Evolutionary conservation across 208 protist species (phyloP).

Genomic region (Crithidia sp.): DNA sequence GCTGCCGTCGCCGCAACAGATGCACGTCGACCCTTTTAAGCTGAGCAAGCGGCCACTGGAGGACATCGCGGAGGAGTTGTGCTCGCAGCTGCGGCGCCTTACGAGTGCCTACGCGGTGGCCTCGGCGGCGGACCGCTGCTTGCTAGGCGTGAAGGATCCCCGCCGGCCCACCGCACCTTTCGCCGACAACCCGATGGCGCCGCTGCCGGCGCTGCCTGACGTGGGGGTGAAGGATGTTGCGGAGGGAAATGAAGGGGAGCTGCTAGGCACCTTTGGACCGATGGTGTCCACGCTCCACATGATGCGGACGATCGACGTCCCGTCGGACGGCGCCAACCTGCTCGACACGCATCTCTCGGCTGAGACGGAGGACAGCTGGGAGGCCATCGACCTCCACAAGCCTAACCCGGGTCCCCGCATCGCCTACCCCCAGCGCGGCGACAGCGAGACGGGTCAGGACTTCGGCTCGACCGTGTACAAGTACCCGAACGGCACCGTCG

Average conservation of each 20-base stretch:
- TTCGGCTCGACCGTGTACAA: constrained; percentile 28
- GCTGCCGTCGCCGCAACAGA: constrained; percentile 6
- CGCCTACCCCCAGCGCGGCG: constrained; percentile 11
- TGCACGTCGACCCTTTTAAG: constrained; percentile 43
- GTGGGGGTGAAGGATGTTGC: neutral
- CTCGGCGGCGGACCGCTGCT: constrained; percentile 28
- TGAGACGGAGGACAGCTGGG: constrained; percentile 20
- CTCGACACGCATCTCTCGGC: neutral
- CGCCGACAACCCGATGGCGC: neutral
- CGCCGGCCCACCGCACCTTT: neutral
- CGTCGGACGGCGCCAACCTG: constrained; percentile 2
- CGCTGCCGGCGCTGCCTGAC: neutral
- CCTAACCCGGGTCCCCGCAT: constrained; percentile 30
- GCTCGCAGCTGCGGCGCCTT: constrained; percentile 36
- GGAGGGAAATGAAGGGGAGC: neutral
- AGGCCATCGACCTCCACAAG: constrained; percentile 19
- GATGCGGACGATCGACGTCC: neutral
- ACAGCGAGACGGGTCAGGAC: constrained; percentile 1
- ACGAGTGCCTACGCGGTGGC: constrained; percentile 24
- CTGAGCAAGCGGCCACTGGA: constrained; percentile 48
- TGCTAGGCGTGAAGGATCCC: constrained; percentile 14
- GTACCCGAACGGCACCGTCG: constrained; percentile 35
- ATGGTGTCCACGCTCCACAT: constrained; percentile 29
- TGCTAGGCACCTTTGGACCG: constrained; percentile 34
- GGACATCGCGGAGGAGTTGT: constrained; percentile 53